Percentiles rank a stretch among this genome's conserved stretches.
Conservation (phyloP, 108 stramenopile genomes). For the Cyclotella distinguenda region DNA sequence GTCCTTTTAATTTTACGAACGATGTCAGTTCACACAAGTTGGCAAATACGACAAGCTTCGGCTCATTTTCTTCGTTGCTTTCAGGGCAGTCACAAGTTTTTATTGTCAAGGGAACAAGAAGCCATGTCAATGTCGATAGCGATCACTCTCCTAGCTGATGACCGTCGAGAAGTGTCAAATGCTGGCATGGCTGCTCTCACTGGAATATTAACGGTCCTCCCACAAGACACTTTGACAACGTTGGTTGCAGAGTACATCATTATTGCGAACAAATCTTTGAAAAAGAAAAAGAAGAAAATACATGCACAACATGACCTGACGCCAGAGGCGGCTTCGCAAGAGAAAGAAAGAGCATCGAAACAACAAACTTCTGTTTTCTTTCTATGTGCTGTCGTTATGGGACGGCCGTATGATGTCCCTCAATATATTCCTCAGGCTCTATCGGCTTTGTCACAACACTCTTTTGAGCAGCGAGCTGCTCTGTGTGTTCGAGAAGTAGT, state of each 20-base stretch:
- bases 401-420: constrained; percentile 85
- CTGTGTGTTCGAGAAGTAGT: constrained; percentile 85
- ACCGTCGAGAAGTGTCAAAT: constrained; percentile 69
- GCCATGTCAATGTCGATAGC: constrained; percentile 55
- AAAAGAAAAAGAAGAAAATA: constrained; percentile 63
- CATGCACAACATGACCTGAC: constrained; percentile 1
- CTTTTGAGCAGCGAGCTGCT: constrained; percentile 81
- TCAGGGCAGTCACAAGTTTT: constrained; percentile 82
- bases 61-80: constrained; percentile 85
- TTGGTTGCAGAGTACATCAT: constrained; percentile 71
- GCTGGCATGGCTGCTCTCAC: constrained; percentile 80
- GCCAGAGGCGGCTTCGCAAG: constrained; percentile 47
- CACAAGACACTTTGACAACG: constrained; percentile 41
- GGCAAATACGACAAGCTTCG: constrained; percentile 88
- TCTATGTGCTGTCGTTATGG: constrained; percentile 75
- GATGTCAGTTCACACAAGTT: constrained; percentile 59
- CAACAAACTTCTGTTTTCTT: constrained; percentile 86
- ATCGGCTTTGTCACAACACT: constrained; percentile 87
- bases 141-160: constrained; percentile 71
- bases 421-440: constrained; percentile 78
- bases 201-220: constrained; percentile 77
- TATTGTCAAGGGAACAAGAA: constrained; percentile 63
- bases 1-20: constrained; percentile 56
- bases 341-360: constrained; percentile 56
- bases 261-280: constrained; percentile 70